phyloP scores from a whole-genome alignment of 495 filamentous ascomycete species.

The Talaromyces nanjingensis region DNA sequence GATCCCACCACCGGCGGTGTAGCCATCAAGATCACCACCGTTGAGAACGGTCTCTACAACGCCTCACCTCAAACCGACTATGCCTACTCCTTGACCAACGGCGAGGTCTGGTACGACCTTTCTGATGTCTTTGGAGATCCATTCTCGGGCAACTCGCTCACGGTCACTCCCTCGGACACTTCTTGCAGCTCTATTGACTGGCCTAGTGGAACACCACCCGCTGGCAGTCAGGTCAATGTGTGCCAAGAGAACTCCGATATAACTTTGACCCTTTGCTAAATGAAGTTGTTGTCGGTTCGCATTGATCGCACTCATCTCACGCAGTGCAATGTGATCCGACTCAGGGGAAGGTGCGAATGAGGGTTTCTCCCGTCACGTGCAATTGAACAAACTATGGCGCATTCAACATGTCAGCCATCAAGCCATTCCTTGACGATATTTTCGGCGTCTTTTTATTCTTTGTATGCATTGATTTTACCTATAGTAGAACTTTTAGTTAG shows the following conservation, averaged over 20 bases:
- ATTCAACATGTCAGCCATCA: neutral
- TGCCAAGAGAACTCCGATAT: constrained; percentile 31
- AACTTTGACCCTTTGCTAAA: constrained; percentile 23
- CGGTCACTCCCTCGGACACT: constrained; percentile 28
- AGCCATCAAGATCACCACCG: constrained; percentile 47
- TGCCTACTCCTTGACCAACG: constrained; percentile 45
- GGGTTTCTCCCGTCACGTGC: neutral
- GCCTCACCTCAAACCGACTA: constrained; percentile 46
- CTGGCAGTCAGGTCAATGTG: constrained; percentile 45
- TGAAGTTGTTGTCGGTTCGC: neutral
- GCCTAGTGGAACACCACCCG: constrained; percentile 39
- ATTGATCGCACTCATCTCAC: neutral
- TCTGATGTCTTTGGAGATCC: constrained; percentile 49
- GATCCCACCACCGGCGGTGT: constrained; percentile 48
- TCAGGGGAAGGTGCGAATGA: neutral
- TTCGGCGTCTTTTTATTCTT: neutral
- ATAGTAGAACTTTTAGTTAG: neutral
- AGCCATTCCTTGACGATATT: neutral
- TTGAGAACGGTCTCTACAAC: constrained; percentile 44
- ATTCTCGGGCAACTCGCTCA: constrained; percentile 41
- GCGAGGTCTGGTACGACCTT: constrained; percentile 49
- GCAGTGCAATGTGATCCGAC: neutral
- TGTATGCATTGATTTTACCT: neutral
- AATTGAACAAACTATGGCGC: neutral
- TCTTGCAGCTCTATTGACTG: constrained; percentile 43